Conservation (phyloP, 768 basidiomycete species). For the Crepidotus variabilis region DNA sequence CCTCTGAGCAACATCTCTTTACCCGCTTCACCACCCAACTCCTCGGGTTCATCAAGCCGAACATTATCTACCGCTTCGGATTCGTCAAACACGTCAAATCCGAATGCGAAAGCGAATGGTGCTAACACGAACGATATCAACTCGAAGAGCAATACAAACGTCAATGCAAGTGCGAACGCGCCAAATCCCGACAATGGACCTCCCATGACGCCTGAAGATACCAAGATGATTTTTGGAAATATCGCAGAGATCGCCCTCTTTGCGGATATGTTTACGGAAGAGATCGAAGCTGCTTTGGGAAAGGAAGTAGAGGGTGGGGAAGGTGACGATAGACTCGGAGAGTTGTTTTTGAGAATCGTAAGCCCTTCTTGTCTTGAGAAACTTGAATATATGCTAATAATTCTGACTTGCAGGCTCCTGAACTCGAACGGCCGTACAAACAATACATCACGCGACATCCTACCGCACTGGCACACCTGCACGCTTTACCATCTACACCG, state of each 20-base stretch:
- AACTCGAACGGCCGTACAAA: conserved; percentile 70
- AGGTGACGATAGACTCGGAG: conserved; percentile 69
- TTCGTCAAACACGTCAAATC: conserved; percentile 30
- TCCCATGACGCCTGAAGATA: conserved; percentile 72
- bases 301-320: conserved; percentile 55
- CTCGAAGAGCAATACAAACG: neutral
- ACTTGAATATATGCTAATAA: neutral
- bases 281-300: conserved; percentile 65
- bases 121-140: conserved; percentile 5
- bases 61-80: conserved; percentile 51
- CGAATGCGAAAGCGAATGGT: neutral
- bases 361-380: conserved; percentile 27
- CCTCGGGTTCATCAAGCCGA: conserved; percentile 45
- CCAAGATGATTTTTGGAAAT: conserved; percentile 72
- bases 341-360: conserved; percentile 66
- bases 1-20: conserved; percentile 33
- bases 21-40: conserved; percentile 45
- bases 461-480: conserved; percentile 65
- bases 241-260: conserved; percentile 72
- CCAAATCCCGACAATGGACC: conserved; percentile 28
- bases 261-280: conserved; percentile 61
- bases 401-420: conserved; percentile 48
- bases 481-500: conserved; percentile 44
- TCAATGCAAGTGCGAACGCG: no score
- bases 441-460: conserved; percentile 81